These are phyloP conservation scores for Tetrapisispora arboricola DNA, from an alignment of 805 yeast genomes.

Conservation along the genomic window DNA sequence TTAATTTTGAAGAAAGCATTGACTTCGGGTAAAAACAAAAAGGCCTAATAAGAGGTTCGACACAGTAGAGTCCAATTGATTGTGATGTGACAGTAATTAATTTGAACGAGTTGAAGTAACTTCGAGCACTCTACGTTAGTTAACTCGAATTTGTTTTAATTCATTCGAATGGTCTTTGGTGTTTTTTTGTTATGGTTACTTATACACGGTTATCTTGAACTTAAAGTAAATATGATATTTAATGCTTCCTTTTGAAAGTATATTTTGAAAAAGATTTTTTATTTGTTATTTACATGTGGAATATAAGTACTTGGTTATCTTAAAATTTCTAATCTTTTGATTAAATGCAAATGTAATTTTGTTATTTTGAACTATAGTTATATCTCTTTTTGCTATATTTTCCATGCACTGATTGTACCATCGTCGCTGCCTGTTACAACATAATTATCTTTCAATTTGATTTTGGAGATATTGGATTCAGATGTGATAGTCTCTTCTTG, in stretches of 20 bases:
- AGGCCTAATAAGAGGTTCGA: too few species aligned
- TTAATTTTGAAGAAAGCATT: too few species aligned
- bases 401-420: conserved; percentile 61
- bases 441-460: conserved; percentile 49
- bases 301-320: not conserved
- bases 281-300: not conserved
- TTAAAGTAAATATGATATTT: not conserved
- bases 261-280: not conserved
- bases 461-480: not conserved
- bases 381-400: conserved; percentile 29
- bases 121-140: too few species aligned
- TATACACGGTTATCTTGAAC: too few species aligned
- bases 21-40: not conserved
- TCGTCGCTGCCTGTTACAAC: conserved; percentile 52
- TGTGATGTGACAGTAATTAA: too few species aligned
- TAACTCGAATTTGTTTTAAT: too few species aligned
- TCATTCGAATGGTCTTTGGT: too few species aligned
- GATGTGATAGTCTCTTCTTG: conserved; percentile 23
- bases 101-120: too few species aligned
- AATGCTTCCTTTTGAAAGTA: not conserved
- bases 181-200: too few species aligned
- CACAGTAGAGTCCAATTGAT: too few species aligned
- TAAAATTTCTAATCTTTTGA: not conserved
- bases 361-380: not conserved
- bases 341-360: not conserved